Evolutionary conservation across 1,284 basidiomycete species (phyloP).

Genomic region (Phellopilus nigrolimitatus): DNA sequence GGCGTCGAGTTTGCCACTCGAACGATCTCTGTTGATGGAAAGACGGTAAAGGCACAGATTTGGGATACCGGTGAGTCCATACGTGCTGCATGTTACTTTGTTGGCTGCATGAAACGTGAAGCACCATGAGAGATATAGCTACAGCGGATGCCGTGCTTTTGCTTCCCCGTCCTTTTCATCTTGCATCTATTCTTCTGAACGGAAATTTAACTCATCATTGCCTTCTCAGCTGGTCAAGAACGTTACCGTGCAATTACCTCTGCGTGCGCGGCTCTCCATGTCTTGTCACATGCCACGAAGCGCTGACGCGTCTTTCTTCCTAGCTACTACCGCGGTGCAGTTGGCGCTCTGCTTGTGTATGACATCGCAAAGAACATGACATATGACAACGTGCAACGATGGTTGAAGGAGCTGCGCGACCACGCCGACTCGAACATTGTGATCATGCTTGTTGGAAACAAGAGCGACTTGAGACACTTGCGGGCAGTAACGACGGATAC

Average conservation of each 20-base stretch:
- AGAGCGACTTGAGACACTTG: conserved; percentile 97
- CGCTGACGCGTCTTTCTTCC: conserved; percentile 4
- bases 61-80: conserved; percentile 92
- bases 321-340: conserved; percentile 98
- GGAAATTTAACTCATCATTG: background rate
- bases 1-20: conserved; percentile 99
- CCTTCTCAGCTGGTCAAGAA: conserved; percentile 83
- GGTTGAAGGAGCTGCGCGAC: conserved; percentile 97
- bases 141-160: background rate
- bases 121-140: background rate
- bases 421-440: conserved; percentile 92
- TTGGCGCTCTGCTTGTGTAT: conserved; percentile 89
- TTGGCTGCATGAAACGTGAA: too few species aligned
- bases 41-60: conserved; percentile 98
- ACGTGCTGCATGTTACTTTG: conserved; percentile 16
- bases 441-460: conserved; percentile 94
- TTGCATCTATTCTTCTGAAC: background rate
- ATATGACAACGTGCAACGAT: conserved; percentile 93
- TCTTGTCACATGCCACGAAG: conserved; percentile 1
- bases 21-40: conserved; percentile 91
- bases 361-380: conserved; percentile 95
- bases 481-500: conserved; percentile 95
- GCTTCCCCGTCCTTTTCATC: background rate
- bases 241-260: conserved; percentile 99
- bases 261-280: conserved; percentile 57